A percentile compares a stretch with the other conserved stretches of the same genome.
Conservation (phyloP, 768 basidiomycete genomes). For the Hortiboletus flavorubellus region DNA sequence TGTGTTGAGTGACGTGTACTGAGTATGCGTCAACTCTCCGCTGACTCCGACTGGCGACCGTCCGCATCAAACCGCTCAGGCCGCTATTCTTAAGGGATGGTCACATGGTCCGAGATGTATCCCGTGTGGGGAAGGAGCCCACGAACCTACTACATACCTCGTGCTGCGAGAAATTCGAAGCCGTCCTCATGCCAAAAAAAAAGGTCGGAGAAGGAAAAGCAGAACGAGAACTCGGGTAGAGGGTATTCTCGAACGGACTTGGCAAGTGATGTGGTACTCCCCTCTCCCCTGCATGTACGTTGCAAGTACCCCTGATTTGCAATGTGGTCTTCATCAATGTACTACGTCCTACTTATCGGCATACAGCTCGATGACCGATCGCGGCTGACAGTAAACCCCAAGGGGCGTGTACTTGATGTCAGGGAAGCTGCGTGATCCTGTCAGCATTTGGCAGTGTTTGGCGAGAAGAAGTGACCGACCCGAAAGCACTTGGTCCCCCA, state of each 20-base stretch:
- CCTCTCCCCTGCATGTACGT: background rate
- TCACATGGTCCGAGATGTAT: background rate
- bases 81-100: background rate
- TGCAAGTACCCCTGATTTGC: constrained; percentile 10
- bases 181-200: background rate
- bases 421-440: constrained; percentile 20
- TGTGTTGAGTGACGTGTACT: too few species aligned
- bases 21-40: too few species aligned
- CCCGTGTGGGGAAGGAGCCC: background rate
- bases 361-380: constrained; percentile 47
- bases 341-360: constrained; percentile 3
- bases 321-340: background rate
- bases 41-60: too few species aligned
- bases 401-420: constrained; percentile 37
- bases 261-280: background rate
- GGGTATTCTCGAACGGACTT: constrained; percentile 1
- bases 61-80: background rate
- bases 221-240: background rate
- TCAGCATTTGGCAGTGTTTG: constrained; percentile 5
- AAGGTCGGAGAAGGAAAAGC: background rate
- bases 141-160: background rate
- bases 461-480: constrained; percentile 30
- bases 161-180: background rate
- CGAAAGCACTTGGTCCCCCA: constrained; percentile 54
- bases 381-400: constrained; percentile 40